Evolutionary conservation across 139 green algal genomes (phyloP).

Genomic region (Chlamydomonas incerta): DNA sequence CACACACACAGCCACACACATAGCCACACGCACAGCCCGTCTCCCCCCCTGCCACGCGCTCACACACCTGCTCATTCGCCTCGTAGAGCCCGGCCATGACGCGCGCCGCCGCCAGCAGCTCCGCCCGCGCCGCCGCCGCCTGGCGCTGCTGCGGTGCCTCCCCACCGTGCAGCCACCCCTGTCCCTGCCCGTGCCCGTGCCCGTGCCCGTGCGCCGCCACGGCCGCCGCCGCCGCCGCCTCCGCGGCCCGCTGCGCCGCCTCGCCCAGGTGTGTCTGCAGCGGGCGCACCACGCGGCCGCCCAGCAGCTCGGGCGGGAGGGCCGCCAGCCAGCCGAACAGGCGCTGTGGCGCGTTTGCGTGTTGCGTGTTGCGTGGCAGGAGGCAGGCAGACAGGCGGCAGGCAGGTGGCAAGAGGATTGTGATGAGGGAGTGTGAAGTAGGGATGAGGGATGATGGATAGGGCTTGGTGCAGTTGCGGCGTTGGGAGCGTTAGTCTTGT

Average conservation of each 20-base stretch:
- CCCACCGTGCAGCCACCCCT: not conserved
- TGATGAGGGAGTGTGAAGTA: too few species aligned
- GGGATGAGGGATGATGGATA: too few species aligned
- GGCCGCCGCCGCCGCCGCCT: not conserved
- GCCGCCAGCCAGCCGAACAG: constrained; percentile 59
- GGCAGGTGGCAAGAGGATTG: not conserved
- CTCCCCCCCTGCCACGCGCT: not conserved
- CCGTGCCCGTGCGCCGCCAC: constrained; percentile 35
- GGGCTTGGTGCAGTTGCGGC: too few species aligned
- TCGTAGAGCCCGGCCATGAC: constrained; percentile 71
- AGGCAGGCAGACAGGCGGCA: not conserved
- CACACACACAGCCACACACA: too few species aligned
- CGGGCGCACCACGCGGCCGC: constrained; percentile 64
- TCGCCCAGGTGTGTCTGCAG: constrained; percentile 66
- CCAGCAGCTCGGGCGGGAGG: constrained; percentile 72
- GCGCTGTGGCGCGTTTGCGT: constrained; percentile 20
- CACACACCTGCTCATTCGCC: constrained; percentile 49
- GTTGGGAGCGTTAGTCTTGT: too few species aligned
- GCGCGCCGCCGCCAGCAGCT: constrained; percentile 50
- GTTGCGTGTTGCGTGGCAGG: too few species aligned
- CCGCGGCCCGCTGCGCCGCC: constrained; percentile 1
- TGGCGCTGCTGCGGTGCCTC: not conserved
- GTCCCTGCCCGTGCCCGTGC: not conserved
- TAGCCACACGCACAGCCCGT: too few species aligned
- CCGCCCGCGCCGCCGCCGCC: not conserved